Conservation (phyloP, 192 early-diverging fungal species). For the Rhizoclosmatium sp. region DNA sequence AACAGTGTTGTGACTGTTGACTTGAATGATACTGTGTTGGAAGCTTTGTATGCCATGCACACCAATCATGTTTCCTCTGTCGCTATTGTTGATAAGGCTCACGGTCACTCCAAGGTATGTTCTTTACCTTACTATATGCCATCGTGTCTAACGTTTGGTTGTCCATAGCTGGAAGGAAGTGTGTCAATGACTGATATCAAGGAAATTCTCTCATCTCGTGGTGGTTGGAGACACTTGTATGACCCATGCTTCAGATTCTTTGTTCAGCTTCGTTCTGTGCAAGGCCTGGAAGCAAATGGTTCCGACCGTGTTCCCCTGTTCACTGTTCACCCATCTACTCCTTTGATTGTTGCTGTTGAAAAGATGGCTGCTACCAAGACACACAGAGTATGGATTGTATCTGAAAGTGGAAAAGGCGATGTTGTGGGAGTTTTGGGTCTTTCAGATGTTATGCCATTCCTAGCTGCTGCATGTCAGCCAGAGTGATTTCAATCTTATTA, state of each 20-base stretch:
- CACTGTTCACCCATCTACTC: slow-evolving; percentile 53
- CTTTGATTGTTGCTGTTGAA: slow-evolving; percentile 56
- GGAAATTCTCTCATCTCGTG: slow-evolving; percentile 48
- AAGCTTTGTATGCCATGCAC: slow-evolving; percentile 62
- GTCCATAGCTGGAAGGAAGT: slow-evolving; percentile 39
- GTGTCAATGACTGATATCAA: slow-evolving; percentile 62
- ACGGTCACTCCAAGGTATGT: slow-evolving; percentile 15
- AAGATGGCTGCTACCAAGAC: slow-evolving; percentile 61
- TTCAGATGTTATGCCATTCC: slow-evolving; percentile 52
- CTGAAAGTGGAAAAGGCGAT: slow-evolving; percentile 39
- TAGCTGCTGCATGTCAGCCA: slow-evolving; percentile 6
- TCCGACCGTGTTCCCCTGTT: slow-evolving; percentile 48
- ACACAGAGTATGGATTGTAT: slow-evolving; percentile 61
- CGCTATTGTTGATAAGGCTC: slow-evolving; percentile 52
- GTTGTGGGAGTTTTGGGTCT: slow-evolving; percentile 56
- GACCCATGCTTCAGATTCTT: slow-evolving; percentile 55
- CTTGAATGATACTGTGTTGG: slow-evolving; percentile 42
- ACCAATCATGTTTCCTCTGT: slow-evolving; percentile 52
- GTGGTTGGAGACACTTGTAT: slow-evolving; percentile 54
- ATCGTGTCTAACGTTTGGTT: neutral
- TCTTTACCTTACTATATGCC: neutral
- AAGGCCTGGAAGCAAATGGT: slow-evolving; percentile 45
- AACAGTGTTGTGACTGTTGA: slow-evolving; percentile 22
- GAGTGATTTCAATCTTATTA: neutral
- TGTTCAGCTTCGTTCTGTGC: slow-evolving; percentile 42